Evolutionary conservation across 805 yeast species (phyloP), one percentile per base, ranked within the genome.

Genomic region (Candida chilensis): DNA sequence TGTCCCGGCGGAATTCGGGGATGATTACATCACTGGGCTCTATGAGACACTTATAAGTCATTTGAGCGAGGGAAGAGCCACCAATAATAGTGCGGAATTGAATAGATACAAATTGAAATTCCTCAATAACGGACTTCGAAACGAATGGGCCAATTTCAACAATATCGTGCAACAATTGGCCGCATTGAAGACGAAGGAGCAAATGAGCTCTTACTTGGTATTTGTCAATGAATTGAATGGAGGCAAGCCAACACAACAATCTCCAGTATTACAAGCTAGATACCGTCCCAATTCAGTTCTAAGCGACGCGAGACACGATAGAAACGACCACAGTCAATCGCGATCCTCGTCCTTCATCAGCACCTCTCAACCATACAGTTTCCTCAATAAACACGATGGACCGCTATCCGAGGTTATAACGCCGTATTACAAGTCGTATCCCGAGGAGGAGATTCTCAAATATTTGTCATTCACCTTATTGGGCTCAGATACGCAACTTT

Each of bases 401-500:
- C 8, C 25, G 6, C 6, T 22, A n/a, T n/a, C 7, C 13, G 25
- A 22, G 13, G 7, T 22, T 6, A 22, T 22, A 8, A 7, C 11
- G 13, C 25, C 25, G 13, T 22, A 22, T 22, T 22, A 22, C 13
- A 6, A 22, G 7, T 22, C 25, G 13, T 22, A n/a, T n/a, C n/a
- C 56, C 4, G 73, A 67, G 24, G 40, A 42, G 4, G 67, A 60
- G 3, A 61, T 78, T 3, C 31, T 74, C 27, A 52, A 58, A 24
- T 62, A 59, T 38, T 52, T 78, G 3, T 60, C 71, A 5, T 79
- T 67, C 38, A 64, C 80, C 0, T 44, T 80, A 27, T 45, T 71
- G n/a, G 87, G 85, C 0, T 63, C 75, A 3, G 78, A 78, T 17
- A 73, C 85, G 3, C 67, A 64, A 19, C 37, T 76, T 34, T 64